Conservation (phyloP, 768 basidiomycete genomes). For the Sutorius australiensis region DNA sequence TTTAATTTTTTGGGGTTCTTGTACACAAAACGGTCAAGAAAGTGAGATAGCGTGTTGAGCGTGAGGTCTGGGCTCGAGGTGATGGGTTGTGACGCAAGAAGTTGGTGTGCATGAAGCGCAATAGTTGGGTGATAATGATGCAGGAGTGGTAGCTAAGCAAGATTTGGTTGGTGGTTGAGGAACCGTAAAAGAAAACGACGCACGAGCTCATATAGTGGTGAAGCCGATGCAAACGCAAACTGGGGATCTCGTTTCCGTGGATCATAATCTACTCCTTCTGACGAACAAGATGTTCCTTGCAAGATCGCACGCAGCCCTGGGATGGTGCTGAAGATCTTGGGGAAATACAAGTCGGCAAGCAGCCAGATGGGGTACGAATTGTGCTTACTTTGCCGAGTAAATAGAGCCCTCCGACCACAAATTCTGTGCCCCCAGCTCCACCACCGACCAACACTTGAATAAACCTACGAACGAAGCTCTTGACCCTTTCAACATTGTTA, state of each 20-base stretch:
- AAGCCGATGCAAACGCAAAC: constrained; percentile 73
- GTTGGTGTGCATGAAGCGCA: constrained; percentile 79
- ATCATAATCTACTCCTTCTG: constrained; percentile 57
- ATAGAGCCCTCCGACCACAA: constrained; percentile 84
- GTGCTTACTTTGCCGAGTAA: constrained; percentile 78
- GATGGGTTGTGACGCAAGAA: constrained; percentile 67
- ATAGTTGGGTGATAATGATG: constrained; percentile 90
- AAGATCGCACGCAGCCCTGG: constrained; percentile 46
- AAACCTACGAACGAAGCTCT: constrained; percentile 79
- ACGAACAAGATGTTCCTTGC: constrained; percentile 30
- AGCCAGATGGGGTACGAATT: background rate
- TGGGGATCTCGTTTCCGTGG: constrained; percentile 87
- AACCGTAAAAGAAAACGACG: constrained; percentile 24
- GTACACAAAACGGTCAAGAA: constrained; percentile 96
- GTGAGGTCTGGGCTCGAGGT: constrained; percentile 86
- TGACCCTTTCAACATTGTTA: constrained; percentile 53
- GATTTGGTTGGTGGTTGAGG: background rate
- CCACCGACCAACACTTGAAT: constrained; percentile 74
- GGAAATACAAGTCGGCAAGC: background rate
- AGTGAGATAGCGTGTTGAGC: constrained; percentile 89
- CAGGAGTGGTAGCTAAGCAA: constrained; percentile 66
- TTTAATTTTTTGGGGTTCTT: constrained; percentile 84
- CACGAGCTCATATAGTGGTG: constrained; percentile 90
- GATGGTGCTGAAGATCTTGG: constrained; percentile 48
- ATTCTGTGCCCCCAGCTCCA: constrained; percentile 74